phyloP scores from a whole-genome alignment of 2,329 filamentous ascomycete genomes.

The Fusarium torreyae region DNA sequence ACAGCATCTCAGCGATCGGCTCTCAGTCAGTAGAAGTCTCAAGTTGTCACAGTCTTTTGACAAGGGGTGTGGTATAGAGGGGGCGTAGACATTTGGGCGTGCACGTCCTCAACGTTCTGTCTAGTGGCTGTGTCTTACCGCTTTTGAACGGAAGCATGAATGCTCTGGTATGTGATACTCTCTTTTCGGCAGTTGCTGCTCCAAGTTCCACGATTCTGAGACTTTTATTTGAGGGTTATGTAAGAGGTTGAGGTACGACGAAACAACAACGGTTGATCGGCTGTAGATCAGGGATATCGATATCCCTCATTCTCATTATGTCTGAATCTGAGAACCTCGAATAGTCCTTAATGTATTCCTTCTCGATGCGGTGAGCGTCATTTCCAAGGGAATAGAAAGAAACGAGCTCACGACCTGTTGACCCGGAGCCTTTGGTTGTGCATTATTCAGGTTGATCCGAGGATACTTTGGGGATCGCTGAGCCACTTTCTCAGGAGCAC shows the following conservation, averaged over 20 bases:
- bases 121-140: not conserved
- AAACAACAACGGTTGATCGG: not conserved
- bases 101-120: not conserved
- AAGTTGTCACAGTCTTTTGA: not conserved
- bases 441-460: no score
- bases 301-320: not conserved
- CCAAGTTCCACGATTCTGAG: not conserved
- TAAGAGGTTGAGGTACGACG: not conserved
- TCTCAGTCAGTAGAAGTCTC: accelerated
- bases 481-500: no score
- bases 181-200: not conserved
- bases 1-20: not conserved
- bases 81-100: no score
- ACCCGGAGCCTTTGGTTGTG: no score
- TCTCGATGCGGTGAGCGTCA: no score
- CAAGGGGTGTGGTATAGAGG: not conserved
- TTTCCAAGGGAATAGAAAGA: no score
- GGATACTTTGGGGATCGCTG: no score
- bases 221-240: not conserved
- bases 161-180: constrained; percentile 30
- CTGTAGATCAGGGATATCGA: not conserved
- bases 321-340: not conserved
- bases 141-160: not conserved
- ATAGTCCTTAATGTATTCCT: no score
- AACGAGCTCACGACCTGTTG: no score